These are phyloP conservation scores for Trichoderma sp. DNA, from an alignment of 2,329 filamentous ascomycete species.

Conservation along the genomic window DNA sequence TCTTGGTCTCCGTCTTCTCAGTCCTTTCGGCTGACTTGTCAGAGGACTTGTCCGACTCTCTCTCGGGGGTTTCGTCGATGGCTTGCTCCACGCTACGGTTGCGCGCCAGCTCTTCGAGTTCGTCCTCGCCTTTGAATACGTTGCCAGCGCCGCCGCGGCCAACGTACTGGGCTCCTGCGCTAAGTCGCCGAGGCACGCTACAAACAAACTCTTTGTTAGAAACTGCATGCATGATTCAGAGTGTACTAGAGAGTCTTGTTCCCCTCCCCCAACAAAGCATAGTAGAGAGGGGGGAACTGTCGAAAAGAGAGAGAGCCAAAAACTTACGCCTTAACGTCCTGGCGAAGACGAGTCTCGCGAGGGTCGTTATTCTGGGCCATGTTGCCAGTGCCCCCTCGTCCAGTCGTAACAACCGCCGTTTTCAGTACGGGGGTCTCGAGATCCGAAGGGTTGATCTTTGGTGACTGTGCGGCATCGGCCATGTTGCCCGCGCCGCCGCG, in stretches of 20 bases:
- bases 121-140: slow-evolving; percentile 52
- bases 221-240: neutral
- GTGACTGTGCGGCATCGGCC: slow-evolving; percentile 50
- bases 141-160: slow-evolving; percentile 78
- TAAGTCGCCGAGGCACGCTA: slow-evolving; percentile 55
- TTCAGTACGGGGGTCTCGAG: slow-evolving; percentile 83
- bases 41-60: neutral
- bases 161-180: slow-evolving; percentile 60
- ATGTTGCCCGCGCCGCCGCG: slow-evolving; percentile 80
- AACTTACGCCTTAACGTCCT: slow-evolving; percentile 75
- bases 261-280: neutral
- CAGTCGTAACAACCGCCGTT: slow-evolving; percentile 79
- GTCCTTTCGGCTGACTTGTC: slow-evolving; percentile 3
- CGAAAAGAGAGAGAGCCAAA: neutral
- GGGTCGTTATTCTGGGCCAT: slow-evolving; percentile 75
- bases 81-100: slow-evolving; percentile 34
- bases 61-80: slow-evolving; percentile 32
- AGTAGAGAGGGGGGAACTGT: neutral
- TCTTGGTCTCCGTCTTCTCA: slow-evolving; percentile 22
- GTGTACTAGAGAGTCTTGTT: neutral
- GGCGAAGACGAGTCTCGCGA: slow-evolving; percentile 69
- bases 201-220: slow-evolving; percentile 17
- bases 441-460: slow-evolving; percentile 58
- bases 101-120: slow-evolving; percentile 31
- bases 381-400: slow-evolving; percentile 83